These are phyloP conservation scores for Citrus hindsii DNA, from an alignment of 345 rosid species.

Conservation along the genomic window DNA sequence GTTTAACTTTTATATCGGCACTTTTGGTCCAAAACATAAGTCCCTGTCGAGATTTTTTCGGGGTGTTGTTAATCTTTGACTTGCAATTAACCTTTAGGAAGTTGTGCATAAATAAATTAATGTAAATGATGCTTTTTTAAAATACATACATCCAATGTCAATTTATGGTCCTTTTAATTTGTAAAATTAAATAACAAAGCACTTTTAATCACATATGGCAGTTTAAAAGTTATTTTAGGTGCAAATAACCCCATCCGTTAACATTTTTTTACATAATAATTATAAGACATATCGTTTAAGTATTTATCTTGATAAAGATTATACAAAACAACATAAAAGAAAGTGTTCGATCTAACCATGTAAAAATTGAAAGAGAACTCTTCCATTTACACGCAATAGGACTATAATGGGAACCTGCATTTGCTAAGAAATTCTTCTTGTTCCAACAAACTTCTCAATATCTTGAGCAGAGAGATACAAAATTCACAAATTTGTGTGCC, in stretches of 20 bases:
- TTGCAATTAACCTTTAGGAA: too few relatives aligned
- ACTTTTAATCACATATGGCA: too few relatives aligned
- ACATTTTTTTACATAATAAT: not conserved
- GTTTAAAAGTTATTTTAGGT: too few relatives aligned
- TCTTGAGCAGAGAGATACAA: not conserved
- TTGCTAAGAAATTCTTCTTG: not conserved
- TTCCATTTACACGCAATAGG: not conserved
- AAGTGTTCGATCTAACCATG: not conserved
- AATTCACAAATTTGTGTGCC: not conserved
- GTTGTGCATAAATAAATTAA: too few relatives aligned
- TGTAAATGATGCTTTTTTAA: too few relatives aligned
- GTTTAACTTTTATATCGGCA: not conserved
- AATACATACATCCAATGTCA: too few relatives aligned
- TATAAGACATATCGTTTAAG: not conserved
- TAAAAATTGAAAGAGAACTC: not conserved
- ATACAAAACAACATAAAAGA: not conserved
- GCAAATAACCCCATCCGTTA: too few relatives aligned
- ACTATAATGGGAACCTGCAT: not conserved
- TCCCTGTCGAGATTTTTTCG: not conserved
- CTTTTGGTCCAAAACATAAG: not conserved
- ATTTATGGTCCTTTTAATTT: too few relatives aligned
- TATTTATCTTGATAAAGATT: not conserved
- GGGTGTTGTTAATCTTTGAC: too few relatives aligned
- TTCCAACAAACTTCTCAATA: not conserved
- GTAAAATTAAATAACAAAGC: too few relatives aligned